Percentiles rank a stretch among this genome's conserved stretches.
Evolutionary conservation across 1,139 yeast species (phyloP).

Genomic region (Suhomyces choctaworum): DNA sequence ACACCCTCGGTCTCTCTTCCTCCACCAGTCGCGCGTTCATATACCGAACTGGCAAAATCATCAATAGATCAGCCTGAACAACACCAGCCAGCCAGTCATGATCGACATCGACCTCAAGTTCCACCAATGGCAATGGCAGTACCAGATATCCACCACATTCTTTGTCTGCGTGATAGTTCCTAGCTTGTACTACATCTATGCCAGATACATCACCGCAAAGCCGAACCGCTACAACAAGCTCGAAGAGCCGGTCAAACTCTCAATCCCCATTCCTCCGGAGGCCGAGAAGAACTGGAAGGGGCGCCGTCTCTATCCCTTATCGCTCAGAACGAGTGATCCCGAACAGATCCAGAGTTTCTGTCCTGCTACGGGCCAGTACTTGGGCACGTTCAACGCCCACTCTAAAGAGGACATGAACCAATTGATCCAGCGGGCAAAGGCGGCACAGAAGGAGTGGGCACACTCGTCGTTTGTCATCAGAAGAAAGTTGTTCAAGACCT

Average conservation of each 20-base stretch:
- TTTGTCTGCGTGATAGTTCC: conserved; percentile 45
- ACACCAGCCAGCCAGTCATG: conserved; percentile 28
- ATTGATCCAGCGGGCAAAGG: conserved; percentile 53
- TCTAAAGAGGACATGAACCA: conserved; percentile 67
- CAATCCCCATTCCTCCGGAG: conserved; percentile 70
- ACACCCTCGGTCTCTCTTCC: not conserved
- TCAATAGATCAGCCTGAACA: not conserved
- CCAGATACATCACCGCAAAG: conserved; percentile 37
- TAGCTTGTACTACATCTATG: conserved; percentile 37
- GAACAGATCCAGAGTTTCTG: conserved; percentile 77
- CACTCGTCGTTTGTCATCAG: conserved; percentile 61
- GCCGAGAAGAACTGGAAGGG: conserved; percentile 95
- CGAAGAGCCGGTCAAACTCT: conserved; percentile 51
- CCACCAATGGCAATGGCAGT: conserved; percentile 49
- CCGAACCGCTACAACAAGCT: conserved; percentile 47
- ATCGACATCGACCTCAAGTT: conserved; percentile 47
- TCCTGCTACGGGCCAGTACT: conserved; percentile 91
- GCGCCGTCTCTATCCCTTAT: conserved; percentile 64
- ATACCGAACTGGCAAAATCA: not conserved
- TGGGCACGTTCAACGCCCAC: conserved; percentile 70
- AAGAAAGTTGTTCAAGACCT: conserved; percentile 66
- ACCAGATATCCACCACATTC: conserved; percentile 49
- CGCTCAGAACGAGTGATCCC: conserved; percentile 59
- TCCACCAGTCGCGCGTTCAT: not conserved
- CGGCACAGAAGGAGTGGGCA: conserved; percentile 65